Evolutionary conservation across 2,329 filamentous ascomycete species (phyloP), one percentile per base, ranked within the genome.

Genomic region (Beauveria caledonica): DNA sequence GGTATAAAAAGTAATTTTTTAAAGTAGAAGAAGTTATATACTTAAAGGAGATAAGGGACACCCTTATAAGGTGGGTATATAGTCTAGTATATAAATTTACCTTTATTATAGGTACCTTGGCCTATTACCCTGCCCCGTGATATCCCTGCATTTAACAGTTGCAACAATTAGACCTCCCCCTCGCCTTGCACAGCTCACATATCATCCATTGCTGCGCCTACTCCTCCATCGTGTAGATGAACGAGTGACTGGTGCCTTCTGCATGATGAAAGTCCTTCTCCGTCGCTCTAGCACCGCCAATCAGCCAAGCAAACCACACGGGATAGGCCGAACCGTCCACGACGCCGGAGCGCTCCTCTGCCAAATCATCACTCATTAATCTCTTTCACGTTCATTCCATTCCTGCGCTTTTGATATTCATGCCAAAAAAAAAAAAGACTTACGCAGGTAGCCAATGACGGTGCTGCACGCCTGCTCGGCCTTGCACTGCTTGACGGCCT

Each of bases 371-470:
- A 21, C 19, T 25, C n/a, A n/a, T 29, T 4, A 13, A 19, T 10
- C 10, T 44, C 36, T 55, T 13, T 2, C 11, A 27, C 11, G 19
- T 8, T 9, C 19, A 5, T 36, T 36, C 10, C 29, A 29, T 29
- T 2, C 2, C 29, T 33, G 29, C 29, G 29, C 29, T 1, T 11
- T 33, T 11, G 10, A 33, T 0, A 33, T n/a, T n/a, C n/a, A n/a
- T 4, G 29, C 10, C 29, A 11, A 33, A 33, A 9, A 29, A 29
- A 29, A 29, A 11, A 29, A 29, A 29, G 13, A 42, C 55, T 42
- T 49, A 59, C 56, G 56, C 5, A 50, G 36, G 56, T 59, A 59
- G 11, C 56, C 56, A 36, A 59, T 33, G 25, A 59, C 56, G 17
- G 56, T 59, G 46, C 56, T 59, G 56, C 56, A 59, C 7, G 56